Conservation (phyloP, 441 rosid genomes). For the Syzygium syzygioides region DNA sequence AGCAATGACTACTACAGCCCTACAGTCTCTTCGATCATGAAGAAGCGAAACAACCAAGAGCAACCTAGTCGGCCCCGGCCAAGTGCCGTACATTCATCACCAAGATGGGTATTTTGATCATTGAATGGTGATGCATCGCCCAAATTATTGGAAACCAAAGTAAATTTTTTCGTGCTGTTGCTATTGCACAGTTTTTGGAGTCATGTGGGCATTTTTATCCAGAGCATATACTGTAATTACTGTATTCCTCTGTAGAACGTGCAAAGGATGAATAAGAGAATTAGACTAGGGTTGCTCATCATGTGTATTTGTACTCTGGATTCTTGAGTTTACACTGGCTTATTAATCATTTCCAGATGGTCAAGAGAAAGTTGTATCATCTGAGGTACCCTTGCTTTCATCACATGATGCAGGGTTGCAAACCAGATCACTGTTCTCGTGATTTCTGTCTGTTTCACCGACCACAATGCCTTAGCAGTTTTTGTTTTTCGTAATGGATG, state of each 20-base stretch:
- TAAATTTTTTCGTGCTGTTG: constrained; percentile 5
- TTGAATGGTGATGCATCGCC: constrained; percentile 1
- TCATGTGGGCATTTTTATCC: constrained; percentile 16
- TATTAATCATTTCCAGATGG: neutral
- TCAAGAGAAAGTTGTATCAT: neutral
- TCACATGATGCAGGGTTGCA: neutral
- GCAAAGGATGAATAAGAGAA: neutral
- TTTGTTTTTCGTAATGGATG: neutral
- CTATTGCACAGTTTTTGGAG: constrained; percentile 16
- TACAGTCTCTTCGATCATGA: constrained; percentile 88
- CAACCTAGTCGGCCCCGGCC: constrained; percentile 30
- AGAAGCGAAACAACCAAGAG: constrained; percentile 59
- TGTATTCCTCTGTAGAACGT: constrained; percentile 10
- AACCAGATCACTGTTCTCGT: neutral
- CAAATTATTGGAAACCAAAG: constrained; percentile 18
- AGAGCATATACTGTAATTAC: constrained; percentile 29
- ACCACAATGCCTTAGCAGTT: neutral
- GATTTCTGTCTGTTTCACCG: neutral
- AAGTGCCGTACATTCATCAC: constrained; percentile 63
- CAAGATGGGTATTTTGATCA: constrained; percentile 76
- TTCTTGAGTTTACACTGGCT: neutral
- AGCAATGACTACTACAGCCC: constrained; percentile 91
- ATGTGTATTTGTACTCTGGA: neutral
- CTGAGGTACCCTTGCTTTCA: neutral
- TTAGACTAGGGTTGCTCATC: neutral